These are phyloP conservation scores for Magnolia kwangsiensis DNA, from an alignment of 164 flowering plant species.

Conservation along the genomic window DNA sequence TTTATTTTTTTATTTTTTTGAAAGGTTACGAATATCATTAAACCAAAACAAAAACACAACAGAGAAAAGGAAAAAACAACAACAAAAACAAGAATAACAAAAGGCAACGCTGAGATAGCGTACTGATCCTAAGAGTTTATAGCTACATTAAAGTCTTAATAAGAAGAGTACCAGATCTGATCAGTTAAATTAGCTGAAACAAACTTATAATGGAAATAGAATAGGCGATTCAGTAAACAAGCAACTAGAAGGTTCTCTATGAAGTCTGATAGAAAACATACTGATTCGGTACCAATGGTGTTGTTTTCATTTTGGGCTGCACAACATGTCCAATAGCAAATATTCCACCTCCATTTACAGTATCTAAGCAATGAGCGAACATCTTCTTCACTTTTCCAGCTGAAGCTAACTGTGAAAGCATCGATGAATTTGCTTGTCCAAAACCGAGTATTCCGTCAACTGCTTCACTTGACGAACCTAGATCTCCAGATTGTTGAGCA, in stretches of 20 bases:
- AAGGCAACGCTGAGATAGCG: too few relatives aligned
- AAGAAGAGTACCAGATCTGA: too few relatives aligned
- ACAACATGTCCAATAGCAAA: constrained; percentile 88
- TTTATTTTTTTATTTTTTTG: too few relatives aligned
- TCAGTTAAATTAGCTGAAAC: too few relatives aligned
- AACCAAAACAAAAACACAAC: too few relatives aligned
- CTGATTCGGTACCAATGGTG: constrained; percentile 79
- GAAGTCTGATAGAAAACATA: constrained; percentile 39
- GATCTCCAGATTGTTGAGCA: constrained; percentile 70
- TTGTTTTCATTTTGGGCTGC: constrained; percentile 68
- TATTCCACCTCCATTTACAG: constrained; percentile 79
- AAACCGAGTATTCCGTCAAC: constrained; percentile 95
- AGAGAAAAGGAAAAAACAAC: too few relatives aligned
- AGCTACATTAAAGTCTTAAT: too few relatives aligned
- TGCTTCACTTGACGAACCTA: constrained; percentile 63
- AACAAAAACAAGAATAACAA: too few relatives aligned
- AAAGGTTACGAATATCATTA: too few relatives aligned
- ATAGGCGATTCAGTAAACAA: neutral
- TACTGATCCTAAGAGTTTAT: too few relatives aligned
- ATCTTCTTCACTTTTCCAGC: constrained; percentile 67
- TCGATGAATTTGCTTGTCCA: constrained; percentile 87
- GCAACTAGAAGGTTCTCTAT: neutral
- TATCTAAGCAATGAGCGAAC: constrained; percentile 90
- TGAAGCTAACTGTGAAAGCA: constrained; percentile 85
- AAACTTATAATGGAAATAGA: too few relatives aligned